These are phyloP conservation scores for Cucurbita argyrosperma DNA, from an alignment of 306 rosid genomes.

Conservation along the genomic window DNA sequence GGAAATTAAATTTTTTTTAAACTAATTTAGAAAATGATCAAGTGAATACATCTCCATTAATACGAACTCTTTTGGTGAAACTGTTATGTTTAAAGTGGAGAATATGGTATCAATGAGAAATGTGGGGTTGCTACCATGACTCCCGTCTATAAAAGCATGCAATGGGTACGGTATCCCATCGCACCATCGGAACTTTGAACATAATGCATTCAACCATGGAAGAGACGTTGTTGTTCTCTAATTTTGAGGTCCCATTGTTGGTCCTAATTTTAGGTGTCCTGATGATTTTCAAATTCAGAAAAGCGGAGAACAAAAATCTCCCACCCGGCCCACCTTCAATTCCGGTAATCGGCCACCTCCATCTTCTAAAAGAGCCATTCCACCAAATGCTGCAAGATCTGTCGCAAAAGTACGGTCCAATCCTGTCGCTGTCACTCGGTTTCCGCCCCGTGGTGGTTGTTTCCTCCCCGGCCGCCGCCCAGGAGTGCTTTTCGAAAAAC, in stretches of 20 bases:
- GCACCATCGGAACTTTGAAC: not conserved
- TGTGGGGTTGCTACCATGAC: too few relatives aligned
- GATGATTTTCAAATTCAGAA: not conserved
- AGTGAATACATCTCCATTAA: too few relatives aligned
- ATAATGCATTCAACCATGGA: not conserved
- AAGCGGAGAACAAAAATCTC: not conserved
- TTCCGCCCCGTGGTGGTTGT: conserved; percentile 6
- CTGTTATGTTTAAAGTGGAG: too few relatives aligned
- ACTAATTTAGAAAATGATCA: too few relatives aligned
- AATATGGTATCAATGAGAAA: too few relatives aligned
- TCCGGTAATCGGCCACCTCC: conserved; percentile 30
- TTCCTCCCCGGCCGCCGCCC: conserved; percentile 5
- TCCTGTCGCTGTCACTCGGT: conserved; percentile 7
- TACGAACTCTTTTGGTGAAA: too few relatives aligned
- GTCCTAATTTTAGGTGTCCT: not conserved
- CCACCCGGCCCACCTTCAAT: conserved; percentile 18
- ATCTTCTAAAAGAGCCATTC: conserved; percentile 18
- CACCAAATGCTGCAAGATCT: conserved; percentile 8
- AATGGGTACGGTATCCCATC: not conserved
- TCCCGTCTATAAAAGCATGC: not conserved
- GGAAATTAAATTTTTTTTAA: too few relatives aligned
- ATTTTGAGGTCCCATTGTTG: not conserved
- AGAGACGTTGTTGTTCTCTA: not conserved
- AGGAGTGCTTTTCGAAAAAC: conserved; percentile 21
- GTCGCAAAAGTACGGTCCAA: not conserved